These are phyloP conservation scores for Pleurozium schreberi DNA, from an alignment of 225 moss, liverwort and hornwort species.

Conservation along the genomic window DNA sequence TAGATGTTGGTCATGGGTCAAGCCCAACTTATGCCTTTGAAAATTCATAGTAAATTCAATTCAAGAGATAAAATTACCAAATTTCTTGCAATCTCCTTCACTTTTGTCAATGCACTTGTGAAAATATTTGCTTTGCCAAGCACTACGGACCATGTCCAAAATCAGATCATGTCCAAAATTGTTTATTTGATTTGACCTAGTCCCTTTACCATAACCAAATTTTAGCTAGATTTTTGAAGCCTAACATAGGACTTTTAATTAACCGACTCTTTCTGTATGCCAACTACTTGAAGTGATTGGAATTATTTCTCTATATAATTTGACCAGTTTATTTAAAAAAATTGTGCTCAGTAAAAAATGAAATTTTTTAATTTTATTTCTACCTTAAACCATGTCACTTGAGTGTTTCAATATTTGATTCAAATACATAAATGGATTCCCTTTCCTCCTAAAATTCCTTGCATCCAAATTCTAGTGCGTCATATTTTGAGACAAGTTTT, in stretches of 20 bases:
- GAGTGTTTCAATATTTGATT: background rate
- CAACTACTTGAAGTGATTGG: background rate
- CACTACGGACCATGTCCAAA: too few species aligned
- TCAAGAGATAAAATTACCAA: too few species aligned
- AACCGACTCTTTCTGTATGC: background rate
- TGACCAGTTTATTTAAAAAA: background rate
- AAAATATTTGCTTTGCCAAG: too few species aligned
- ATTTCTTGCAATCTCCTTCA: too few species aligned
- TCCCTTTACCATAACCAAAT: too few species aligned
- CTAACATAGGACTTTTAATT: background rate
- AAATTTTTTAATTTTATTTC: accelerated
- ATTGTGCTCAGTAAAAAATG: accelerated
- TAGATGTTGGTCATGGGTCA: too few species aligned
- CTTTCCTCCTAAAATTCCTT: background rate
- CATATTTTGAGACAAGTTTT: too few species aligned
- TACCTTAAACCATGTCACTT: background rate
- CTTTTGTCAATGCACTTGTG: too few species aligned
- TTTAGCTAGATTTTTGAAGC: accelerated
- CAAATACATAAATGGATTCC: background rate
- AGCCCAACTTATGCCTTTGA: too few species aligned
- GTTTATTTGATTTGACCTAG: too few species aligned
- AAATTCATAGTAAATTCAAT: too few species aligned
- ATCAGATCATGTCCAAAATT: too few species aligned
- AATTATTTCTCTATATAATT: background rate
- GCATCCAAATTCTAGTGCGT: background rate